Evolutionary conservation across 306 rosid genomes (phyloP).

Genomic region (Hylodesmum podocarpum): DNA sequence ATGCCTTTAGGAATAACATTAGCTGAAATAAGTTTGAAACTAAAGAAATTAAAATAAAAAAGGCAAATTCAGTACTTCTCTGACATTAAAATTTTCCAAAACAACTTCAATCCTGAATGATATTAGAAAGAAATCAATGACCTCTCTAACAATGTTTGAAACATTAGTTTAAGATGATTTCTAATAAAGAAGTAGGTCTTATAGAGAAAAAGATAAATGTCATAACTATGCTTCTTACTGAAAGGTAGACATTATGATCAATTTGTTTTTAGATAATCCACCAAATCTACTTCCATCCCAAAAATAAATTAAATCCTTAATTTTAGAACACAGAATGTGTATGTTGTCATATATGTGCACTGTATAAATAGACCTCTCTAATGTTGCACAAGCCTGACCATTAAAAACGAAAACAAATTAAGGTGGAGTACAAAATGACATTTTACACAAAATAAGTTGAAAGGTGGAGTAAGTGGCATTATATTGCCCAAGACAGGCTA

Average conservation of each 20-base stretch:
- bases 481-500: background rate
- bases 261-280: background rate
- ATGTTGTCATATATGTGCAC: background rate
- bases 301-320: background rate
- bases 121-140: background rate
- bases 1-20: background rate
- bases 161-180: background rate
- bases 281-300: background rate
- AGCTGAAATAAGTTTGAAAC: background rate
- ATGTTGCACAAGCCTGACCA: background rate
- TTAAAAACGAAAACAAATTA: background rate
- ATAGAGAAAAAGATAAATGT: background rate
- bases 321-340: background rate
- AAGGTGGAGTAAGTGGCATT: background rate
- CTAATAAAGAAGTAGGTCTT: background rate
- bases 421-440: background rate
- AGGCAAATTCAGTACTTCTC: background rate
- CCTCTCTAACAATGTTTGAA: background rate
- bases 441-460: background rate
- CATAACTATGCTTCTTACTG: background rate
- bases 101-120: background rate
- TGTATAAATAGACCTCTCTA: background rate
- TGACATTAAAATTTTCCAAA: background rate
- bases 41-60: constrained; percentile 8
- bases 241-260: background rate